Conservation (phyloP, 1,139 yeast species). For the Spencermartinsiella ligniputridi region DNA sequence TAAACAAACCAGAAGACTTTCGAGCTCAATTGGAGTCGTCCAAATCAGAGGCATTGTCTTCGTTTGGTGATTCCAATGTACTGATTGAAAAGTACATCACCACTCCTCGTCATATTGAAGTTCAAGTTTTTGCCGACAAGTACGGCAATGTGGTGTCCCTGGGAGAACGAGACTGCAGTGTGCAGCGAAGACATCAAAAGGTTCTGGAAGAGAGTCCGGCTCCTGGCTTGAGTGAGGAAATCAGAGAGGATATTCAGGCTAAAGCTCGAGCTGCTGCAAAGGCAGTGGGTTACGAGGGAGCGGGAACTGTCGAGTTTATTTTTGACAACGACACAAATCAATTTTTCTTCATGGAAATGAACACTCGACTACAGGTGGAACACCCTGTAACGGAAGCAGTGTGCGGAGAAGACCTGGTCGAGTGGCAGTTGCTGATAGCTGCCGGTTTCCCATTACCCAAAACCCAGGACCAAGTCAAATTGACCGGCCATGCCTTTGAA, state of each 20-base stretch:
- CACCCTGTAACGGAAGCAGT: constrained; percentile 74
- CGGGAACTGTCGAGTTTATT: constrained; percentile 61
- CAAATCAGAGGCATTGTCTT: constrained; percentile 40
- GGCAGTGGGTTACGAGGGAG: constrained; percentile 54
- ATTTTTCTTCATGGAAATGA: constrained; percentile 59
- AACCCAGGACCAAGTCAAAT: constrained; percentile 30
- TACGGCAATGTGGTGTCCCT: constrained; percentile 42
- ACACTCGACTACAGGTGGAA: constrained; percentile 60
- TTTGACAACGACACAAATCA: constrained; percentile 54
- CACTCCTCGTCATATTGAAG: constrained; percentile 45
- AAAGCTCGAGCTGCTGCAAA: constrained; percentile 57
- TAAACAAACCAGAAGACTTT: constrained; percentile 36
- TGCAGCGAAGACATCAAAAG: constrained; percentile 47
- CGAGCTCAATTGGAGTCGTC: constrained; percentile 37
- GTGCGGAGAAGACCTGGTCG: constrained; percentile 87
- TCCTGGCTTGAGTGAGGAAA: constrained; percentile 48
- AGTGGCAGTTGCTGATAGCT: constrained; percentile 90
- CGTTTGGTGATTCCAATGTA: constrained; percentile 43
- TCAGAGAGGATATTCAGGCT: constrained; percentile 52
- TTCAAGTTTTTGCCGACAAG: constrained; percentile 45
- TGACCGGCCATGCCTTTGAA: constrained; percentile 34
- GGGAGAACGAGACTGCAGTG: constrained; percentile 48
- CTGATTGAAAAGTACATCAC: constrained; percentile 44
- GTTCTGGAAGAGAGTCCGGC: constrained; percentile 51
- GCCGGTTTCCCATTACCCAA: constrained; percentile 54